These are phyloP conservation scores for Plectosphaerella plurivora DNA, from an alignment of 2,329 filamentous ascomycete genomes.

Conservation along the genomic window DNA sequence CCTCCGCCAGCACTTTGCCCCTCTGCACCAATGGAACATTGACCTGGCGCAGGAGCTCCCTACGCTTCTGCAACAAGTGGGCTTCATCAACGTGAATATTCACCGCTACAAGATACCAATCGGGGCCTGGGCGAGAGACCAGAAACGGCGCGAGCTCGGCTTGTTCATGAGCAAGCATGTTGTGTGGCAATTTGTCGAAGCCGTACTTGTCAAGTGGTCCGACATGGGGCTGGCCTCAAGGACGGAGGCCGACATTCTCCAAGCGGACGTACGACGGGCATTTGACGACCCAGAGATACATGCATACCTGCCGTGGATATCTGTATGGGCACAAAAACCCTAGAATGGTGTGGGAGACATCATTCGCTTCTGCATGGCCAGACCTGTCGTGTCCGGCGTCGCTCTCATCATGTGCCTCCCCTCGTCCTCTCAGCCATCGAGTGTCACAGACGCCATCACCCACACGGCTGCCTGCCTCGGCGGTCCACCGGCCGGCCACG, in stretches of 20 bases:
- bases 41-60: slow-evolving; percentile 21
- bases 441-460: background rate
- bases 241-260: slow-evolving; percentile 26
- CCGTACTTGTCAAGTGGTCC: slow-evolving; percentile 24
- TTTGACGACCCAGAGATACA: slow-evolving; percentile 27
- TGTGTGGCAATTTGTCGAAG: slow-evolving; percentile 25
- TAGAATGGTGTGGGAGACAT: background rate
- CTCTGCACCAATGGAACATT: slow-evolving; percentile 29
- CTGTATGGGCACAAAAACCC: slow-evolving; percentile 34
- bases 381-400: too few relatives aligned
- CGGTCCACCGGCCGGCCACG: too few relatives aligned
- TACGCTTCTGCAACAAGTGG: slow-evolving; percentile 20
- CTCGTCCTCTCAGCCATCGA: background rate
- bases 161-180: slow-evolving; percentile 26
- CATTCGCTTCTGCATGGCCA: too few relatives aligned
- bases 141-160: slow-evolving; percentile 29
- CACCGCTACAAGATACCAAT: slow-evolving; percentile 25
- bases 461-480: too few relatives aligned
- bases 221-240: slow-evolving; percentile 22
- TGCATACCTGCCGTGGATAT: slow-evolving; percentile 28
- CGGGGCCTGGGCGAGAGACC: slow-evolving; percentile 31
- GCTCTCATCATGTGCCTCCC: too few relatives aligned
- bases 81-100: slow-evolving; percentile 28
- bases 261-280: slow-evolving; percentile 22
- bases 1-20: slow-evolving; percentile 23